Evolutionary conservation across 805 yeast genomes (phyloP).

Genomic region (Monosporozyma aerobia): DNA sequence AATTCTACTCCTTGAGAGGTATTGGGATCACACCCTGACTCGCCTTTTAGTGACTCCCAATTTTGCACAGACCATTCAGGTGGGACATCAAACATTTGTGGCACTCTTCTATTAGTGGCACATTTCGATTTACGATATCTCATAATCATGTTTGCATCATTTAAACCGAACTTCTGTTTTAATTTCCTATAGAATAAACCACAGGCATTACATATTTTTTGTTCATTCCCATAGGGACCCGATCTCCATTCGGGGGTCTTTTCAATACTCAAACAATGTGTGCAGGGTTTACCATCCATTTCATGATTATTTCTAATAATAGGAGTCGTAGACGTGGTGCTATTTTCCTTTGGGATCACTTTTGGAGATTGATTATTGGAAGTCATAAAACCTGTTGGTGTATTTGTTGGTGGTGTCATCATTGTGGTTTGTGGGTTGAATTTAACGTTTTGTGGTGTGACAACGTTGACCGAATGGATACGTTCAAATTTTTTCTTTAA

Average conservation of each 20-base stretch:
- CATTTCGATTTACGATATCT: not conserved
- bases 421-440: not conserved
- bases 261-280: not conserved
- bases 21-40: not conserved
- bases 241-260: constrained; percentile 5
- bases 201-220: constrained; percentile 4
- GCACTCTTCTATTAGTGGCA: constrained; percentile 2
- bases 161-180: not conserved
- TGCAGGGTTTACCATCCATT: constrained; percentile 4
- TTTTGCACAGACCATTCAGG: not conserved
- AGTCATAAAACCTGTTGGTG: not conserved
- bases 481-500: not conserved
- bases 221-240: constrained; percentile 5
- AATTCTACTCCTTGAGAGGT: not conserved
- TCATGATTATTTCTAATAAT: not conserved
- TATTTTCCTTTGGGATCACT: not conserved
- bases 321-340: not conserved
- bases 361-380: not conserved
- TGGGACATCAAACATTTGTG: constrained; percentile 1
- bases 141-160: constrained; percentile 1
- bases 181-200: constrained; percentile 5
- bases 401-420: not conserved
- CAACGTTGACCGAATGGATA: not conserved
- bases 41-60: not conserved
- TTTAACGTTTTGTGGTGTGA: not conserved